A percentile compares a stretch with the other conserved stretches of the same genome.
phyloP scores from a whole-genome alignment of 768 basidiomycete species.

The Sarcodon aspratus region DNA sequence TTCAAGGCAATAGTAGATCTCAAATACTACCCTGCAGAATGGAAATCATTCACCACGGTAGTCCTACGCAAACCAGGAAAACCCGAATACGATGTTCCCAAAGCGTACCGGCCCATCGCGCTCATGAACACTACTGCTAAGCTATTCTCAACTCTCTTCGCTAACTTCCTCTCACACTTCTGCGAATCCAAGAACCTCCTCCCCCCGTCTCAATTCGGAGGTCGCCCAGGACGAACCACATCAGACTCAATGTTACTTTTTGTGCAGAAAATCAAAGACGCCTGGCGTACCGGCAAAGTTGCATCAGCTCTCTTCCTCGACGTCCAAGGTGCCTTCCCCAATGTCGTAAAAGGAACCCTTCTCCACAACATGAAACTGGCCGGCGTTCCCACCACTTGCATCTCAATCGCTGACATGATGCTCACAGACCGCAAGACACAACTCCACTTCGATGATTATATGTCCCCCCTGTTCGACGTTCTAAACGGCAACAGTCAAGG shows the following conservation, averaged over 20 bases:
- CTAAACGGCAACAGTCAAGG: conserved; percentile 13
- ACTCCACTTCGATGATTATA: conserved; percentile 8
- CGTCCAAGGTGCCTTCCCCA: conserved; percentile 33
- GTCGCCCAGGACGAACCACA: conserved; percentile 24
- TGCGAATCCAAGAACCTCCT: conserved; percentile 22
- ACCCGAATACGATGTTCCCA: conserved; percentile 19
- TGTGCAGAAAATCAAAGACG: conserved; percentile 17
- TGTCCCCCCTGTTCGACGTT: conserved; percentile 4
- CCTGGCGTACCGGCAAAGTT: conserved; percentile 23
- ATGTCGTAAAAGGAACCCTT: conserved; percentile 18
- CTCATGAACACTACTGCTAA: conserved; percentile 22
- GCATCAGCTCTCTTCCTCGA: conserved; percentile 28
- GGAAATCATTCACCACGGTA: conserved; percentile 16
- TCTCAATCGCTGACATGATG: conserved; percentile 6
- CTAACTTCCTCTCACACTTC: conserved; percentile 12
- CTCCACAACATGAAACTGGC: conserved; percentile 20
- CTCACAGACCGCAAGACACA: conserved; percentile 2
- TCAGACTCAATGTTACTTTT: conserved; percentile 23
- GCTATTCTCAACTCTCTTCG: conserved; percentile 11
- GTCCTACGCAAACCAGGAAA: conserved; percentile 25
- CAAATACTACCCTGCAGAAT: conserved; percentile 4
- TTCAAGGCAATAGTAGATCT: conserved; percentile 9
- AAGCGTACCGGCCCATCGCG: conserved; percentile 25
- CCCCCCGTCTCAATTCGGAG: conserved; percentile 25
- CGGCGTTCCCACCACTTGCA: conserved; percentile 15